Evolutionary conservation across 768 basidiomycete species (phyloP).

Genomic region (Hericium coralloides): DNA sequence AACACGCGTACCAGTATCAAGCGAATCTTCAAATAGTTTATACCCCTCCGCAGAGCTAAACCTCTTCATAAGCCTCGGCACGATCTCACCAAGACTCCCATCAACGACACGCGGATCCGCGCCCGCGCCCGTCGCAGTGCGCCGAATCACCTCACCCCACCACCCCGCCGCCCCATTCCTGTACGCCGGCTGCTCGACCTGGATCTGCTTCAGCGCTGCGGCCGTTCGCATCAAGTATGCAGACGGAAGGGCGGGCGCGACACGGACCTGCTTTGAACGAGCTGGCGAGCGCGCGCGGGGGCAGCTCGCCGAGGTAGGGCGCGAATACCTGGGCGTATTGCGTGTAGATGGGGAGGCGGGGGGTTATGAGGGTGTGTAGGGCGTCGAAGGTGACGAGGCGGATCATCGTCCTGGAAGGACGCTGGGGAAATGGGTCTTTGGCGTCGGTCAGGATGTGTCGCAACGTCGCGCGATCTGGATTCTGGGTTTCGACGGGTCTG

Average conservation of each 20-base stretch:
- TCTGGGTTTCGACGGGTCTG: too few species aligned
- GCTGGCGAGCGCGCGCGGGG: constrained; percentile 38
- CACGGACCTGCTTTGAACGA: constrained; percentile 54
- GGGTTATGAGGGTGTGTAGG: constrained; percentile 65
- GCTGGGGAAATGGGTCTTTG: too few species aligned
- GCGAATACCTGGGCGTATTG: constrained; percentile 60
- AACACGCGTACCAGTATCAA: constrained; percentile 31
- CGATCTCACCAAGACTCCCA: constrained; percentile 43
- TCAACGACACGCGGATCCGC: constrained; percentile 52
- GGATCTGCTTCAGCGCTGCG: constrained; percentile 40
- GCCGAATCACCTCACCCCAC: constrained; percentile 74
- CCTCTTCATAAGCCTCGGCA: constrained; percentile 47
- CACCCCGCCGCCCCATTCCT: constrained; percentile 43
- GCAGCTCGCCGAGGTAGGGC: constrained; percentile 55
- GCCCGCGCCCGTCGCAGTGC: constrained; percentile 70
- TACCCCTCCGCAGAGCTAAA: constrained; percentile 73
- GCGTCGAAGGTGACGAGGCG: constrained; percentile 74
- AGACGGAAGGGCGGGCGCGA: not conserved
- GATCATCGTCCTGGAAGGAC: constrained; percentile 25
- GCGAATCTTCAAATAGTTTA: constrained; percentile 43
- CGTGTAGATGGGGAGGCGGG: constrained; percentile 56
- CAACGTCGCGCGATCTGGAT: too few species aligned
- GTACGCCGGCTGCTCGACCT: constrained; percentile 54
- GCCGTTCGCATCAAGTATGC: not conserved
- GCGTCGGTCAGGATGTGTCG: too few species aligned